These are phyloP conservation scores for Tolypocladium cylindrosporum DNA, from an alignment of 2,329 filamentous ascomycete species.

Conservation along the genomic window DNA sequence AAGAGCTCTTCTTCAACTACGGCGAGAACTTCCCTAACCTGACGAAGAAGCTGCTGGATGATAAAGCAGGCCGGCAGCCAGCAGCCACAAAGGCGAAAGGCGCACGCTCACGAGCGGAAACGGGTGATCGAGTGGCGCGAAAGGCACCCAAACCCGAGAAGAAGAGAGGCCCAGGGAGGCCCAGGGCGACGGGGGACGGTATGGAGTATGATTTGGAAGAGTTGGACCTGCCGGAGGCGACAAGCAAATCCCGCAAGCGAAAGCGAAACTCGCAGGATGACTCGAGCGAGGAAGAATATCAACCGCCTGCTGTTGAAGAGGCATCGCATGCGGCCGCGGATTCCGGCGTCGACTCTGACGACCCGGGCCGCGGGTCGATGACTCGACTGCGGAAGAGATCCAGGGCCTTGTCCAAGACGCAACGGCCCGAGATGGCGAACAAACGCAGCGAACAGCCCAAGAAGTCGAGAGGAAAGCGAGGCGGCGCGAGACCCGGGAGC, in stretches of 20 bases:
- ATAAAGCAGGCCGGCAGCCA: conserved; percentile 23
- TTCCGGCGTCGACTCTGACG: conserved; percentile 14
- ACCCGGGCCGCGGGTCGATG: conserved; percentile 7
- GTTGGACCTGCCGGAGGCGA: conserved; percentile 2
- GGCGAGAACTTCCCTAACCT: conserved; percentile 58
- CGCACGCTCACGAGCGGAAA: conserved; percentile 8
- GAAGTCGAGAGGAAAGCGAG: conserved; percentile 25
- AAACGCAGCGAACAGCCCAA: conserved; percentile 15
- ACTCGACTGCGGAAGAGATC: conserved; percentile 16
- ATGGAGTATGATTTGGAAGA: conserved; percentile 10
- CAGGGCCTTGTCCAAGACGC: conserved; percentile 4
- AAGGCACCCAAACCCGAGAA: conserved; percentile 11
- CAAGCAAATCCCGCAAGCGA: conserved; percentile 14
- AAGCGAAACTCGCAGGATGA: conserved; percentile 16
- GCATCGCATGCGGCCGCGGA: conserved; percentile 10
- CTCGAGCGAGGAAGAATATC: conserved; percentile 20
- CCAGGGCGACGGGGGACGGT: conserved; percentile 4
- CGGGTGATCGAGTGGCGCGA: conserved; percentile 10
- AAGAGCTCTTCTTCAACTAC: conserved; percentile 78
- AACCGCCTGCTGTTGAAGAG: conserved; percentile 12
- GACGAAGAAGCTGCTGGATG: conserved; percentile 31
- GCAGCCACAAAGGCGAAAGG: conserved; percentile 12
- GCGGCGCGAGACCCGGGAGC: conserved; percentile 27
- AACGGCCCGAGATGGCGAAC: conserved; percentile 4
- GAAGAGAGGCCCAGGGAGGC: conserved; percentile 13